phyloP scores from a whole-genome alignment of 306 rosid species.

The Glycine soja region DNA sequence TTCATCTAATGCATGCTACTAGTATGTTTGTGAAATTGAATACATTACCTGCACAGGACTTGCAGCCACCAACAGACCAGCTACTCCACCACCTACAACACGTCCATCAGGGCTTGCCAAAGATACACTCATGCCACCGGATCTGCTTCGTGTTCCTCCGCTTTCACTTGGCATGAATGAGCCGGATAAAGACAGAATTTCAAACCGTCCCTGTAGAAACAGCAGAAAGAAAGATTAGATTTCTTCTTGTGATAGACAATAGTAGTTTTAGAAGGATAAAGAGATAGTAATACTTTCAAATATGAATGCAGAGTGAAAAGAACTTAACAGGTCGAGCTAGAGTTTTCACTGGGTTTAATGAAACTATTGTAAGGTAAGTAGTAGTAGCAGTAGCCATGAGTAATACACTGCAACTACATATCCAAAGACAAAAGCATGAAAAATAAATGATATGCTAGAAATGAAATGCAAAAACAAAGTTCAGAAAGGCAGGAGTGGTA shows the following conservation, averaged over 20 bases:
- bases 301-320: constrained; percentile 27
- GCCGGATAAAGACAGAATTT: constrained; percentile 89
- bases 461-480: background rate
- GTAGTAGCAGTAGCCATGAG: background rate
- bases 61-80: constrained; percentile 92
- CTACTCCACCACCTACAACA: constrained; percentile 95
- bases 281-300: background rate
- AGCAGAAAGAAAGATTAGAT: constrained; percentile 27
- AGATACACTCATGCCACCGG: constrained; percentile 98
- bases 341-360: background rate
- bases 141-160: constrained; percentile 90
- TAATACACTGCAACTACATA: no score
- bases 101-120: constrained; percentile 95
- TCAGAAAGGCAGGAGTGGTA: background rate
- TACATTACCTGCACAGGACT: constrained; percentile 82
- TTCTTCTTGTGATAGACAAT: constrained; percentile 7
- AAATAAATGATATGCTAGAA: no score
- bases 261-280: constrained; percentile 17
- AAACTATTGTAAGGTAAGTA: constrained; percentile 11
- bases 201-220: constrained; percentile 81
- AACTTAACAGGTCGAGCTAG: constrained; percentile 13
- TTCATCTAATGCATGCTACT: constrained; percentile 8
- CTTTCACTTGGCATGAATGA: constrained; percentile 90
- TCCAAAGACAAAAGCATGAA: no score
- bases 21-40: constrained; percentile 12